Percentiles rank a stretch among this genome's conserved stretches.
These are phyloP conservation scores for Fusarium staphyleae DNA, from an alignment of 2,329 filamentous ascomycete genomes.

Conservation along the genomic window DNA sequence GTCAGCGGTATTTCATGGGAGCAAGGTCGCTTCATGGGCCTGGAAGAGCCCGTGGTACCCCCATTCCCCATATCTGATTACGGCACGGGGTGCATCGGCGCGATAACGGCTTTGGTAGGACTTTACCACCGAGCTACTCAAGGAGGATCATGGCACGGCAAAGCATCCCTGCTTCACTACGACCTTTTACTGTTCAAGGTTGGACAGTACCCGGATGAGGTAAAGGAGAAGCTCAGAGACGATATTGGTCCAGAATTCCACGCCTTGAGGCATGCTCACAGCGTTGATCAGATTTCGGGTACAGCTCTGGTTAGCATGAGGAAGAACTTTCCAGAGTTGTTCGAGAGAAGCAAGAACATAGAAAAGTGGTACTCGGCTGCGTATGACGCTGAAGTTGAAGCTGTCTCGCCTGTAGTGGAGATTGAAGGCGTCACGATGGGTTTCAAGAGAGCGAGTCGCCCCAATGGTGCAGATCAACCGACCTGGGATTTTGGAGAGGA, in stretches of 20 bases:
- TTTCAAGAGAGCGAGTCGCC: constrained; percentile 52
- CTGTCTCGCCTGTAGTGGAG: constrained; percentile 55
- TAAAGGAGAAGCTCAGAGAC: constrained; percentile 60
- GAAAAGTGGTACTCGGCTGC: constrained; percentile 34
- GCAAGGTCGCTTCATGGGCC: constrained; percentile 68
- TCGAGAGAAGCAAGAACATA: constrained; percentile 16
- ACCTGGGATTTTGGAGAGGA: constrained; percentile 56
- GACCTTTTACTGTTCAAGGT: constrained; percentile 69
- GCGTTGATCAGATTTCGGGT: constrained; percentile 70
- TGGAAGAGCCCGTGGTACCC: constrained; percentile 69
- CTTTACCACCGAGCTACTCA: constrained; percentile 67
- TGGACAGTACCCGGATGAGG: constrained; percentile 60
- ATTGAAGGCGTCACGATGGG: constrained; percentile 53
- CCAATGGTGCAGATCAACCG: constrained; percentile 64
- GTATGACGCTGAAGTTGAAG: constrained; percentile 45
- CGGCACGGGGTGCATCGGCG: constrained; percentile 75
- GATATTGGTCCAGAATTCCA: constrained; percentile 62
- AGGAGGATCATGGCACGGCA: constrained; percentile 72
- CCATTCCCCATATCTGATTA: constrained; percentile 72
- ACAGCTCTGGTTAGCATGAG: constrained; percentile 58
- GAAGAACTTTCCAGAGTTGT: constrained; percentile 24
- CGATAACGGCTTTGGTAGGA: constrained; percentile 70
- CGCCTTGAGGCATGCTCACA: constrained; percentile 64
- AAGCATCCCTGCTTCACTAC: constrained; percentile 71
- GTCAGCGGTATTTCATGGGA: constrained; percentile 65